phyloP scores from a whole-genome alignment of 495 filamentous ascomycete species.

The Staphylotrichum longicolle region DNA sequence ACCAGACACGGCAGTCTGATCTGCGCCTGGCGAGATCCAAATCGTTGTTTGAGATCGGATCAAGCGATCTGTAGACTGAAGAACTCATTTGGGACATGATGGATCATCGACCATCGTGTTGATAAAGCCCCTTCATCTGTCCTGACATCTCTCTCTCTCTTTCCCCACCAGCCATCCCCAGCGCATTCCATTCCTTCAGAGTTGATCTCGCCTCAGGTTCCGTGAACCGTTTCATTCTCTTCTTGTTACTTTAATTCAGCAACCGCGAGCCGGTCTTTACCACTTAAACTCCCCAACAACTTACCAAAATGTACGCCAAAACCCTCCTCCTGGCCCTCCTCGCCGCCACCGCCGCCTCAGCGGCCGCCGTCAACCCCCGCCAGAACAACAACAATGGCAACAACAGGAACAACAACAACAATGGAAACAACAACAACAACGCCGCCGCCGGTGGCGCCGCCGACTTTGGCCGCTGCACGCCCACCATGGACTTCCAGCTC shows the following conservation, averaged over 20 bases:
- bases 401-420: no score
- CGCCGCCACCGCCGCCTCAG: conserved; percentile 33
- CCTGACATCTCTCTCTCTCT: not conserved
- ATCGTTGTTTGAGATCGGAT: not conserved
- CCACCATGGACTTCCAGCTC: conserved; percentile 56
- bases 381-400: conserved; percentile 21
- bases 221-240: conserved; percentile 22
- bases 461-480: conserved; percentile 56
- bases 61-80: no score
- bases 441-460: conserved; percentile 23
- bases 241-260: conserved; percentile 17
- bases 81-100: no score
- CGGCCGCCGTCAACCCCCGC: conserved; percentile 34
- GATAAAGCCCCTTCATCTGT: not conserved
- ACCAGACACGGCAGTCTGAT: conserved; percentile 1
- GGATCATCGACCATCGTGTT: not conserved
- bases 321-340: conserved; percentile 31
- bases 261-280: conserved; percentile 36
- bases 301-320: conserved; percentile 33
- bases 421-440: no score
- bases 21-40: not conserved
- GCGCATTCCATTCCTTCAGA: conserved; percentile 26
- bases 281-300: not conserved
- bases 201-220: conserved; percentile 34
- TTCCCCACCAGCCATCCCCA: not conserved